Conservation (phyloP, 345 rosid species). For the Hirschfeldia incana region DNA sequence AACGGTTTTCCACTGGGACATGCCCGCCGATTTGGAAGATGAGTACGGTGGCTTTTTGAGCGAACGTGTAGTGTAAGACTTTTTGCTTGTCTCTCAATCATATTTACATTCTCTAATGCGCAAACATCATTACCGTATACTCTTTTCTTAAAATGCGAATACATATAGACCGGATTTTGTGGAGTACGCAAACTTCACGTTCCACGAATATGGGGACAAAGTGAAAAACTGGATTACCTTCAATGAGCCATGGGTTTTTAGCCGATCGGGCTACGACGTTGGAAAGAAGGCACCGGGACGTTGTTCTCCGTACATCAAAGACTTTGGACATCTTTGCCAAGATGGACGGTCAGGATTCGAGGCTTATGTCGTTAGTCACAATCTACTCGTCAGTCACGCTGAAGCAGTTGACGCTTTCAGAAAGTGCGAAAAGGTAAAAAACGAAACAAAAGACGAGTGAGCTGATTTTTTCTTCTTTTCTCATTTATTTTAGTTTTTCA, state of each 20-base stretch:
- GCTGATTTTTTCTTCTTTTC: background rate
- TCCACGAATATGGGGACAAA: constrained; percentile 46
- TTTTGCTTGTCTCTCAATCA: background rate
- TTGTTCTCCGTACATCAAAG: constrained; percentile 42
- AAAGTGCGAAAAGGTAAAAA: constrained; percentile 33
- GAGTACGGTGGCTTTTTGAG: constrained; percentile 53
- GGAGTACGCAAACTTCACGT: constrained; percentile 48
- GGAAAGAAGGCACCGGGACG: constrained; percentile 50
- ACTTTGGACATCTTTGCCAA: constrained; percentile 5
- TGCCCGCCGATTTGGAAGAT: constrained; percentile 50
- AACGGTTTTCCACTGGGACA: constrained; percentile 62
- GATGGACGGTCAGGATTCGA: constrained; percentile 37
- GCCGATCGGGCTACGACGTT: constrained; percentile 33
- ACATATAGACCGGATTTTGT: constrained; percentile 41
- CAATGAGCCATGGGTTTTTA: constrained; percentile 45
- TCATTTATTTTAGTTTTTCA: background rate
- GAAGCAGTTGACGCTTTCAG: constrained; percentile 34
- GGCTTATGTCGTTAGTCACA: constrained; percentile 32
- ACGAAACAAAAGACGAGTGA: constrained; percentile 2
- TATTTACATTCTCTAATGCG: background rate
- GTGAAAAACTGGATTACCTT: constrained; percentile 54
- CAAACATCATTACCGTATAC: background rate
- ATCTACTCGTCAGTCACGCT: constrained; percentile 32
- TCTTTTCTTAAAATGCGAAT: background rate
- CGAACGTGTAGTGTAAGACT: constrained; percentile 46